Evolutionary conservation across 1,284 basidiomycete species (phyloP), one percentile per base, ranked within the genome.

Genomic region (Vanrija sp.): DNA sequence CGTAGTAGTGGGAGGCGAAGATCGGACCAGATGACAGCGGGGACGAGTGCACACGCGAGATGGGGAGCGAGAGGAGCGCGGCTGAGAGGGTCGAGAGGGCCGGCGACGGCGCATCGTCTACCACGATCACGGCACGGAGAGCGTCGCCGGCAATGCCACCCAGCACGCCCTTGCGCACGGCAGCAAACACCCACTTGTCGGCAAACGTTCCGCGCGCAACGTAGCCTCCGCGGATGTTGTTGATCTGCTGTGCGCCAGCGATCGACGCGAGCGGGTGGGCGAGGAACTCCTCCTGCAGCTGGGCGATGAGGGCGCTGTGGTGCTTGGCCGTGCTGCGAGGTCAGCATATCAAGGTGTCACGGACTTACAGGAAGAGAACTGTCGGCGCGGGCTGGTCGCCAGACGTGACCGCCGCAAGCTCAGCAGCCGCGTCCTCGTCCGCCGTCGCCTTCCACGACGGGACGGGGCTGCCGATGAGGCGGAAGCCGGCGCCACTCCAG

Each of bases 401-500:
- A 1, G 51, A 49, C 5, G 10, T 57, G 23, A 71, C 54, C 10
- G 51, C 46, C 10, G 54, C 55, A 29, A 73, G 59, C 53, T 72
- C 64, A 7, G 49, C 55, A 15, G 63, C 61, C 8, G 58, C 51
- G 10, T 67, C 65, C 12, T 52, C 58, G 16, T 50, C 53, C 38
- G 50, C 57, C 1, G 28, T 28, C 7, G 49, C 18, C 39, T 52
- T 34, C 65, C 65, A 69, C 7, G 38, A 38, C 16, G 64, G 64
- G 18, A 52, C 55, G 10, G 60, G 26, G 26, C 63, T 55, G 8
- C 71, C 70, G 26, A 74, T 66, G 48, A 72, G 58, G 26, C 69
- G 65, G 58, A 73, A 71, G 0, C 70, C 69, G 9, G 68, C 64
- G 15, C 72, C 74, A 21, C 61, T 66, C 67, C 70, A 75, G 4